Conservation (phyloP, 2,329 filamentous ascomycete species). For the Cladosporium velox region DNA sequence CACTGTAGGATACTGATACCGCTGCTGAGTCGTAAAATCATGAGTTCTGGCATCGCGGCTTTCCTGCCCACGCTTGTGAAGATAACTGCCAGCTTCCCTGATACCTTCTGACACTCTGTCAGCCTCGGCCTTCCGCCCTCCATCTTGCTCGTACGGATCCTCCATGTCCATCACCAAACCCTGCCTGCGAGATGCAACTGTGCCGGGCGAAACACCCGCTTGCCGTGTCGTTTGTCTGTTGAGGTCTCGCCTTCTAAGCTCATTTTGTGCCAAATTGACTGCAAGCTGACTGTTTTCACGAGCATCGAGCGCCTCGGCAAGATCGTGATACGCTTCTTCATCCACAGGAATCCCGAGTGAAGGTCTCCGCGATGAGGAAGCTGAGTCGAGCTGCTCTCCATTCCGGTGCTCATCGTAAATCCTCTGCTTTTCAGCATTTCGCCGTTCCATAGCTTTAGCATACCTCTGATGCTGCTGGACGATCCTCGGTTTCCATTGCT, state of each 20-base stretch:
- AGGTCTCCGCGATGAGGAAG: constrained; percentile 23
- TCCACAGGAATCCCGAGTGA: constrained; percentile 20
- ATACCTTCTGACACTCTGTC: constrained; percentile 27
- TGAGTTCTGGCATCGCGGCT: constrained; percentile 13
- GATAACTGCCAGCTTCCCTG: constrained; percentile 30
- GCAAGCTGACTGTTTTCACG: constrained; percentile 73
- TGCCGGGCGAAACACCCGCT: constrained; percentile 55
- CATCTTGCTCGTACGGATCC: constrained; percentile 1
- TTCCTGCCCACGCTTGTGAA: constrained; percentile 25
- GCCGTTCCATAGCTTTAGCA: constrained; percentile 53
- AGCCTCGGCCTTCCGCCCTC: constrained; percentile 13
- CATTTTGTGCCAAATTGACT: constrained; percentile 71
- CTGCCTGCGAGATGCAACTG: constrained; percentile 32
- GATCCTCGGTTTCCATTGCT: constrained; percentile 77
- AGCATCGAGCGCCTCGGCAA: constrained; percentile 57
- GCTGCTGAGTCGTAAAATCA: constrained; percentile 9
- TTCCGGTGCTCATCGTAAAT: constrained; percentile 27
- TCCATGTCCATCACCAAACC: constrained; percentile 29
- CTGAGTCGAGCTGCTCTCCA: constrained; percentile 22
- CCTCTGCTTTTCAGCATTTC: constrained; percentile 34
- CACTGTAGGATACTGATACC: constrained; percentile 49
- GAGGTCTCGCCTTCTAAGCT: constrained; percentile 68
- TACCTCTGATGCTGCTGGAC: constrained; percentile 70
- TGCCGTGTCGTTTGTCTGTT: constrained; percentile 53
- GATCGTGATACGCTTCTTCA: constrained; percentile 20